These are phyloP conservation scores for Zygnema circumcarinatum DNA, from an alignment of 139 green algal species.

Conservation along the genomic window DNA sequence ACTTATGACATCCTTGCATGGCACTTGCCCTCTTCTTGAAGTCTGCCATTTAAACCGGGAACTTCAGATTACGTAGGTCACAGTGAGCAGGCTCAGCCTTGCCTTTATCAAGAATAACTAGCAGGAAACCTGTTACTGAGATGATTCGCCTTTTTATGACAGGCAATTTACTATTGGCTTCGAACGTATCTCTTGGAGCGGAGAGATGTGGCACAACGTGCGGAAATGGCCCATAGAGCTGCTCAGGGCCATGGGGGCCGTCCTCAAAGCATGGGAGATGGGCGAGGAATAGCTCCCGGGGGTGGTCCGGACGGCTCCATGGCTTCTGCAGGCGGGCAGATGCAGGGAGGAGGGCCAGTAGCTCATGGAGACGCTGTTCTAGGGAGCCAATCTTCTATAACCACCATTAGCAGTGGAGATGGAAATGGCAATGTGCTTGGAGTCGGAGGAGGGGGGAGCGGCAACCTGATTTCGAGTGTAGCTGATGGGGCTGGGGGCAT, in stretches of 20 bases:
- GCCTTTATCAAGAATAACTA: no score
- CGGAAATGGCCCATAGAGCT: constrained; percentile 34
- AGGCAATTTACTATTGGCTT: constrained; percentile 87
- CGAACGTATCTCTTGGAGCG: constrained; percentile 80
- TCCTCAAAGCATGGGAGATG: constrained; percentile 18
- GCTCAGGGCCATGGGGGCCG: constrained; percentile 47
- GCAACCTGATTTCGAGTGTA: constrained; percentile 1
- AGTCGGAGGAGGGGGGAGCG: no score
- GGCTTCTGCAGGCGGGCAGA: not conserved
- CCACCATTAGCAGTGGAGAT: constrained; percentile 18
- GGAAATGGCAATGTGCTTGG: not conserved
- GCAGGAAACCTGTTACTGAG: no score
- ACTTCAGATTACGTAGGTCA: no score
- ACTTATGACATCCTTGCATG: no score
- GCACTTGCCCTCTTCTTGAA: no score
- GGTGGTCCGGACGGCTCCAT: not conserved
- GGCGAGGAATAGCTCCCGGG: not conserved
- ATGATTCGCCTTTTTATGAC: no score
- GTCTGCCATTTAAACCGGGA: no score
- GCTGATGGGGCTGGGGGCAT: not conserved
- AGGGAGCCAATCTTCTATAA: not conserved
- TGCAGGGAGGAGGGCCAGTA: not conserved
- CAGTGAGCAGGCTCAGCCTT: no score
- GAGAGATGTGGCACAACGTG: constrained; percentile 40
- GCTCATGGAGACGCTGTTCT: no score